A percentile compares a stretch with the other conserved stretches of the same genome.
phyloP scores from a whole-genome alignment of 1,139 yeast species.

The Nakaseomyces sp. region DNA sequence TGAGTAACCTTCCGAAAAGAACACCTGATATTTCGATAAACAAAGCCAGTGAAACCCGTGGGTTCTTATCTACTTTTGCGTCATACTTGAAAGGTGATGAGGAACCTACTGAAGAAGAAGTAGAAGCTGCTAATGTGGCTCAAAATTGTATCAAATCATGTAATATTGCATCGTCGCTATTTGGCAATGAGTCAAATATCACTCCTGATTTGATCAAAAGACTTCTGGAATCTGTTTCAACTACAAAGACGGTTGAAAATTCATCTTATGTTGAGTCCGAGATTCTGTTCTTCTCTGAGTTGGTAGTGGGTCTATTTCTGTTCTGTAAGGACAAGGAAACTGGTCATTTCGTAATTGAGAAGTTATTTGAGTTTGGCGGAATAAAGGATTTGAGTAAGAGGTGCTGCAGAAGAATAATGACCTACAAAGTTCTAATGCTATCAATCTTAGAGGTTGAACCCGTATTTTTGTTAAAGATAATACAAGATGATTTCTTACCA shows the following conservation, averaged over 20 bases:
- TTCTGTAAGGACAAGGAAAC: slow-evolving; percentile 37
- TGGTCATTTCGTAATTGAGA: slow-evolving; percentile 18
- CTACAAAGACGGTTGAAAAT: slow-evolving; percentile 3
- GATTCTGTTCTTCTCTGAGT: slow-evolving; percentile 5
- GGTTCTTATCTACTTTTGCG: slow-evolving; percentile 81
- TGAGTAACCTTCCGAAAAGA: slow-evolving; percentile 51
- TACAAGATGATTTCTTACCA: slow-evolving; percentile 23
- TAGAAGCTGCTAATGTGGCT: slow-evolving; percentile 75
- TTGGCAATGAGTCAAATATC: slow-evolving; percentile 5
- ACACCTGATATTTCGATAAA: slow-evolving; percentile 58
- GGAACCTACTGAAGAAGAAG: slow-evolving; percentile 89
- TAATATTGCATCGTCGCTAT: slow-evolving; percentile 6
- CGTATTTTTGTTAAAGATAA: slow-evolving; percentile 3
- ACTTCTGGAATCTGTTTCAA: slow-evolving; percentile 1
- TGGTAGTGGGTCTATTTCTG: slow-evolving; percentile 32
- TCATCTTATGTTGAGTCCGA: slow-evolving; percentile 6
- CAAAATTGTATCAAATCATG: slow-evolving; percentile 23
- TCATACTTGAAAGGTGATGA: slow-evolving; percentile 90
- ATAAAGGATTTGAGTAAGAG: slow-evolving; percentile 17
- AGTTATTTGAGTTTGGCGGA: slow-evolving; percentile 17
- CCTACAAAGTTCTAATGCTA: slow-evolving; percentile 27
- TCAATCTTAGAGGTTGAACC: slow-evolving; percentile 22
- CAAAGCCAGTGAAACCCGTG: slow-evolving; percentile 54
- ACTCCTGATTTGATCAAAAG: slow-evolving; percentile 1
- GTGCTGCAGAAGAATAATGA: slow-evolving; percentile 22